These are phyloP conservation scores for Aureobasidium leucospermi DNA, from an alignment of 2,329 filamentous ascomycete genomes.

Conservation along the genomic window DNA sequence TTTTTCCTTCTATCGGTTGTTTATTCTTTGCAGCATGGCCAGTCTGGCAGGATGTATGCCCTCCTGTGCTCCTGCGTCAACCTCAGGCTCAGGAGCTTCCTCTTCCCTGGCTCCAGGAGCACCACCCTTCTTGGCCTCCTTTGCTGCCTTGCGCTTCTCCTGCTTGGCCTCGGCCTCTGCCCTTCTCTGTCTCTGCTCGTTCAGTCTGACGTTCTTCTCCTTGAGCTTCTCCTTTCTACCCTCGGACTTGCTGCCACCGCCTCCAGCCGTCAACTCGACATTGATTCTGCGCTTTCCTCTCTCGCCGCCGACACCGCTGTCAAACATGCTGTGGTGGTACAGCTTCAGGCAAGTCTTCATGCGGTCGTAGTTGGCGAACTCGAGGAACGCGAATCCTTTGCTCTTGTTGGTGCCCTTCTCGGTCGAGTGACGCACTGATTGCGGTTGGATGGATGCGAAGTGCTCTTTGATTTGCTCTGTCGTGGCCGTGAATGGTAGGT, in stretches of 20 bases:
- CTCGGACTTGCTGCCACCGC: slow-evolving; percentile 67
- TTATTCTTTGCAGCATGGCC: slow-evolving; percentile 18
- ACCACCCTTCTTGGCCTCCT: slow-evolving; percentile 25
- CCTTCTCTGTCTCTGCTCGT: slow-evolving; percentile 55
- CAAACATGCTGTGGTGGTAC: slow-evolving; percentile 79
- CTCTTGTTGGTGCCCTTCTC: slow-evolving; percentile 58
- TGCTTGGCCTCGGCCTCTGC: slow-evolving; percentile 42
- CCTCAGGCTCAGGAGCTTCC: slow-evolving; percentile 14
- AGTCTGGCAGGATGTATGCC: slow-evolving; percentile 30
- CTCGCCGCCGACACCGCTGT: slow-evolving; percentile 34
- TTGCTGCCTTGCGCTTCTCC: slow-evolving; percentile 36
- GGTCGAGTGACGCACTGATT: slow-evolving; percentile 64
- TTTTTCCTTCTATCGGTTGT: neutral
- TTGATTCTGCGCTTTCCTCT: slow-evolving; percentile 70
- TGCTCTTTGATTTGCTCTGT: slow-evolving; percentile 61
- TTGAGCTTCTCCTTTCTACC: slow-evolving; percentile 68
- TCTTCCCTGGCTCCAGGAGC: slow-evolving; percentile 19
- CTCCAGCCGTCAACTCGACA: slow-evolving; percentile 82
- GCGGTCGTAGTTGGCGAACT: slow-evolving; percentile 77
- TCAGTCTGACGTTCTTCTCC: slow-evolving; percentile 78
- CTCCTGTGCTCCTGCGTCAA: slow-evolving; percentile 13
- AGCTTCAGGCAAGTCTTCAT: slow-evolving; percentile 91
- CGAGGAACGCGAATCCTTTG: slow-evolving; percentile 78
- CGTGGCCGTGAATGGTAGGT: slow-evolving; percentile 80
- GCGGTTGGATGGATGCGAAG: slow-evolving; percentile 68